phyloP scores from a whole-genome alignment of 164 flowering plant genomes.

The Vitis rotundifolia region DNA sequence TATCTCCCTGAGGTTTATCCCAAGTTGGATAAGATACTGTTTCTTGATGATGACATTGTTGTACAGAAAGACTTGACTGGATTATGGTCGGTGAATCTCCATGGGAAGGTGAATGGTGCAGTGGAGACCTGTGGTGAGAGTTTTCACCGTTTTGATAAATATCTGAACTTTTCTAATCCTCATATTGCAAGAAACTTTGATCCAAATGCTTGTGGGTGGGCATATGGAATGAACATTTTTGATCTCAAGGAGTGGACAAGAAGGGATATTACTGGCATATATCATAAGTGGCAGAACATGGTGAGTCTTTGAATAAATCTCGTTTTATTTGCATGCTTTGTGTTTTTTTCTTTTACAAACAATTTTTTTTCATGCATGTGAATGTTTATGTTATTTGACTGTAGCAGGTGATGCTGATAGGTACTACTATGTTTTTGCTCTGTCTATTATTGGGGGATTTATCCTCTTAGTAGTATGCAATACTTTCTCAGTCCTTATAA shows the following conservation, averaged over 20 bases:
- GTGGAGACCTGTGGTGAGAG: constrained; percentile 99
- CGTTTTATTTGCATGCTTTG: neutral
- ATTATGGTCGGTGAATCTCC: constrained; percentile 87
- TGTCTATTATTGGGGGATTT: too few species aligned
- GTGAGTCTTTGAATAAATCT: constrained; percentile 34
- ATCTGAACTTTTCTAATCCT: constrained; percentile 92
- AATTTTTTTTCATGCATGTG: neutral
- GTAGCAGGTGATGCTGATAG: too few species aligned
- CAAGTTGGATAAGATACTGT: constrained; percentile 87
- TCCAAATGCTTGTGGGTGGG: constrained; percentile 99
- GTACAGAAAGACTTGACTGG: constrained; percentile 94
- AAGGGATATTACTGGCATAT: constrained; percentile 96
- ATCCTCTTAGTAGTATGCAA: too few species aligned
- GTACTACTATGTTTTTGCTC: too few species aligned
- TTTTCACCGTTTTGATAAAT: constrained; percentile 96
- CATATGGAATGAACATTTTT: constrained; percentile 97
- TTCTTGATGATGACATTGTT: constrained; percentile 99
- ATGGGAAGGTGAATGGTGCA: constrained; percentile 97
- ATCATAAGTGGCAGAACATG: constrained; percentile 99
- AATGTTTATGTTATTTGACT: neutral
- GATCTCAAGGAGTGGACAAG: constrained; percentile 94
- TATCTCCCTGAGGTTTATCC: constrained; percentile 98
- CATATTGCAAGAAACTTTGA: constrained; percentile 82
- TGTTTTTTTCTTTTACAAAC: neutral
- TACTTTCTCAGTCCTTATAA: too few species aligned